Percentiles rank a stretch among this genome's conserved stretches.
phyloP scores from a whole-genome alignment of 441 rosid species.

The Biscutella laevigata region DNA sequence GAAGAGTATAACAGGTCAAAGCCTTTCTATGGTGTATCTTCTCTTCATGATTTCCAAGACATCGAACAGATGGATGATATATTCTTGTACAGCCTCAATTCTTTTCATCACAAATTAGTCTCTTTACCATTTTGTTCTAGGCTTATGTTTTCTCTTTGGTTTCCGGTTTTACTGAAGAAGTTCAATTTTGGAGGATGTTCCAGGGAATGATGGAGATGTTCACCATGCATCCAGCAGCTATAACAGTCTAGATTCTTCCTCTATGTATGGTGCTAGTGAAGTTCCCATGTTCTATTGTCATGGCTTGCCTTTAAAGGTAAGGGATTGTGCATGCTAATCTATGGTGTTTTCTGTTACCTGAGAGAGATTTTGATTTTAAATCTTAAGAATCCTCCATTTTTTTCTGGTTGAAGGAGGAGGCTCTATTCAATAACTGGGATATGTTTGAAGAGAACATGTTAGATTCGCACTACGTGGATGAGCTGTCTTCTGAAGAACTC shows the following conservation, averaged over 20 bases:
- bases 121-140: conserved; percentile 6
- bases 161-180: conserved; percentile 38
- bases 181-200: conserved; percentile 43
- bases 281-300: conserved; percentile 27
- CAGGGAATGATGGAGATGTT: conserved; percentile 27
- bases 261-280: conserved; percentile 24
- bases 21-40: conserved; percentile 21
- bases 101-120: background rate
- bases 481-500: conserved; percentile 45
- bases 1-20: conserved; percentile 24
- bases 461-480: conserved; percentile 22
- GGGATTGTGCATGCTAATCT: background rate
- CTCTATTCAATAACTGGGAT: conserved; percentile 23
- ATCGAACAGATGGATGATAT: conserved; percentile 53
- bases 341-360: background rate
- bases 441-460: conserved; percentile 23
- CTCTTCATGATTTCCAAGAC: conserved; percentile 37
- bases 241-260: conserved; percentile 22
- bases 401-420: conserved; percentile 24
- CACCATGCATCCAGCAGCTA: conserved; percentile 18
- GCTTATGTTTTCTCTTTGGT: conserved; percentile 10
- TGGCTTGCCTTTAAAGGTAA: conserved; percentile 25
- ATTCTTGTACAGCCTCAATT: conserved; percentile 48
- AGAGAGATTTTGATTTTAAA: background rate
- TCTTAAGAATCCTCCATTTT: background rate